A percentile compares a stretch with the other conserved stretches of the same genome.
These are phyloP conservation scores for Lactifluus piperatus DNA, from an alignment of 768 basidiomycete genomes.

Conservation along the genomic window DNA sequence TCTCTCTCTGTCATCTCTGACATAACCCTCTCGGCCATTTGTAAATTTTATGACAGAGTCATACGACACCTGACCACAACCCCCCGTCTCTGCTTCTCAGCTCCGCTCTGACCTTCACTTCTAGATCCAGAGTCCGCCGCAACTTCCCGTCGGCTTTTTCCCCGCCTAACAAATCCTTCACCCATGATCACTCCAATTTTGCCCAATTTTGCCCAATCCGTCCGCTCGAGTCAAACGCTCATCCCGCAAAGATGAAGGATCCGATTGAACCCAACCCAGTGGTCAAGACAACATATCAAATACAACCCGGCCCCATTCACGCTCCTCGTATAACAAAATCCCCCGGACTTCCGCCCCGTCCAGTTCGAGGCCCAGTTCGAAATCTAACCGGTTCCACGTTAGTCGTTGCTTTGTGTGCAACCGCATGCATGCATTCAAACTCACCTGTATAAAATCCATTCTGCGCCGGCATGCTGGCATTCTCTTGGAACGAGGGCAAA, in stretches of 20 bases:
- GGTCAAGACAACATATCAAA: slow-evolving; percentile 42
- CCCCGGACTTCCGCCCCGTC: slow-evolving; percentile 85
- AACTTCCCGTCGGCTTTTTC: not conserved
- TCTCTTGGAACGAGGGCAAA: slow-evolving; percentile 69
- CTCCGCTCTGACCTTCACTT: not conserved
- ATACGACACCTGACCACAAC: not conserved
- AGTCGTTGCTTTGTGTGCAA: too few species aligned
- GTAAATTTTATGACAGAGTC: not conserved
- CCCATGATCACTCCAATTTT: not conserved
- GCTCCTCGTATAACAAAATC: slow-evolving; percentile 60
- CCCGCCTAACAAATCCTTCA: not conserved
- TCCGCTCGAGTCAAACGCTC: not conserved
- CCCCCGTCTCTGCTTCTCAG: not conserved
- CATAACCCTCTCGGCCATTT: too few species aligned
- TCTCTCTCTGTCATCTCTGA: not conserved
- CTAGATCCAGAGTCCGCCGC: not conserved
- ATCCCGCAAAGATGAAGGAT: not conserved
- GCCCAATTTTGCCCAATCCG: not conserved
- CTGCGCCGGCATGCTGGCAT: slow-evolving; percentile 45
- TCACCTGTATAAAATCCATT: slow-evolving; percentile 75
- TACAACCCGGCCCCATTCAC: slow-evolving; percentile 74
- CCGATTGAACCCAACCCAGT: slow-evolving; percentile 3
- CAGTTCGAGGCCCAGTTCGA: slow-evolving; percentile 75
- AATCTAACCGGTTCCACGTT: slow-evolving; percentile 39
- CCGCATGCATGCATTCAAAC: slow-evolving; percentile 15